These are phyloP conservation scores for Scheffersomyces stipitis DNA, from an alignment of 805 yeast genomes.

Conservation along the genomic window DNA sequence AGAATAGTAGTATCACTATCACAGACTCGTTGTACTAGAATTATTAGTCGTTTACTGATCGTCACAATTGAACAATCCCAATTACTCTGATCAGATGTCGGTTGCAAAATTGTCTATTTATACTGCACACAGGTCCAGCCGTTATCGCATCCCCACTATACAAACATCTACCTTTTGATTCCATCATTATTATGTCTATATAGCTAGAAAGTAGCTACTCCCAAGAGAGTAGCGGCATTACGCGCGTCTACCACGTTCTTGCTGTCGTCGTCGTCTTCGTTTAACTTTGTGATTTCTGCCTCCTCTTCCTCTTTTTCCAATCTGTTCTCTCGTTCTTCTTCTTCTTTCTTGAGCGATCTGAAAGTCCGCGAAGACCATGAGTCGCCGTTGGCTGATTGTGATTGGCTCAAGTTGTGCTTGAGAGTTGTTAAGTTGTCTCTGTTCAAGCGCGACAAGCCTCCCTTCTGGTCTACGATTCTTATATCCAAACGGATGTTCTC, in stretches of 20 bases:
- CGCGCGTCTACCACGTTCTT: slow-evolving; percentile 61
- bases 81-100: too few species aligned
- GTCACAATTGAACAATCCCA: too few species aligned
- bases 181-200: too few species aligned
- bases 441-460: slow-evolving; percentile 83
- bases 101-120: too few species aligned
- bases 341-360: slow-evolving; percentile 32
- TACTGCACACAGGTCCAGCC: too few species aligned
- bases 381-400: slow-evolving; percentile 43
- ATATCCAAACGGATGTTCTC: slow-evolving; percentile 72
- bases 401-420: slow-evolving; percentile 42
- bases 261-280: slow-evolving; percentile 29
- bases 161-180: too few species aligned
- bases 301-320: slow-evolving; percentile 11
- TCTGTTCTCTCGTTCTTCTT: slow-evolving; percentile 19
- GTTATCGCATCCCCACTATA: too few species aligned
- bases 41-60: too few species aligned
- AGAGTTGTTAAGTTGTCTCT: slow-evolving; percentile 57
- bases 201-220: slow-evolving; percentile 75
- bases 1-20: too few species aligned
- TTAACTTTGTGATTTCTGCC: slow-evolving; percentile 14
- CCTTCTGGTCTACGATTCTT: slow-evolving; percentile 69
- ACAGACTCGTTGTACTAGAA: too few species aligned
- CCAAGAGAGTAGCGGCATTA: slow-evolving; percentile 79
- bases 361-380: slow-evolving; percentile 45